These are phyloP conservation scores for Sporobolomyces roseus DNA, from an alignment of 768 basidiomycete species.

Conservation along the genomic window DNA sequence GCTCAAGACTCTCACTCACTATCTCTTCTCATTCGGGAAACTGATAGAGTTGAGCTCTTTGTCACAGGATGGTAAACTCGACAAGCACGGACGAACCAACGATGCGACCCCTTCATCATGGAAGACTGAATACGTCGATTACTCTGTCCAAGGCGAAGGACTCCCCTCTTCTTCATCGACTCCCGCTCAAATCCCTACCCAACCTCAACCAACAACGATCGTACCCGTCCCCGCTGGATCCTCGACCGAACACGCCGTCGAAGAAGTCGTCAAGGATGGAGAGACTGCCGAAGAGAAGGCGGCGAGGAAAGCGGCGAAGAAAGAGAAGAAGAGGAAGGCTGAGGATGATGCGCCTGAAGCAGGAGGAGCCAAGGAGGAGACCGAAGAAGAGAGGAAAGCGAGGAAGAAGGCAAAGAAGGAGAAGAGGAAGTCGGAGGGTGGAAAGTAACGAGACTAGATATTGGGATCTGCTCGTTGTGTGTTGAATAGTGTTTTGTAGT, in stretches of 20 bases:
- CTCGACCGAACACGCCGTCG: slow-evolving; percentile 44
- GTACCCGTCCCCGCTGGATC: slow-evolving; percentile 44
- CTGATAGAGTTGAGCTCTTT: too few relatives aligned
- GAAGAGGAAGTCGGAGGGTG: slow-evolving; percentile 21
- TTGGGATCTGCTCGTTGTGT: too few relatives aligned
- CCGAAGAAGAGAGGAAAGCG: slow-evolving; percentile 50
- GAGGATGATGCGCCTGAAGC: slow-evolving; percentile 57
- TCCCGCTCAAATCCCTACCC: slow-evolving; percentile 41
- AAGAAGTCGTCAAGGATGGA: slow-evolving; percentile 46
- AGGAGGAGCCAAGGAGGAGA: slow-evolving; percentile 52
- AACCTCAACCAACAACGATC: slow-evolving; percentile 41
- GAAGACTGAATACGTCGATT: slow-evolving; percentile 91
- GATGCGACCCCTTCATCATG: slow-evolving; percentile 85
- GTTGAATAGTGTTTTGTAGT: too few relatives aligned
- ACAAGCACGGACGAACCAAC: slow-evolving; percentile 87
- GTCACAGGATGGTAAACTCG: slow-evolving; percentile 93
- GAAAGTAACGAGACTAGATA: slow-evolving; percentile 9
- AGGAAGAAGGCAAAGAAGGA: slow-evolving; percentile 53
- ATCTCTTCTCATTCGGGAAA: not conserved
- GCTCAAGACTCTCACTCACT: slow-evolving; percentile 41
- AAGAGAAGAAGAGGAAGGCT: slow-evolving; percentile 52
- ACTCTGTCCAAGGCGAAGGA: slow-evolving; percentile 50
- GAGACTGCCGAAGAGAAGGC: slow-evolving; percentile 42
- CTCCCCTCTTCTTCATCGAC: slow-evolving; percentile 40
- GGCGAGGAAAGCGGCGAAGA: slow-evolving; percentile 45